Evolutionary conservation across 345 rosid species (phyloP).

Genomic region (Syzygium oleosum): DNA sequence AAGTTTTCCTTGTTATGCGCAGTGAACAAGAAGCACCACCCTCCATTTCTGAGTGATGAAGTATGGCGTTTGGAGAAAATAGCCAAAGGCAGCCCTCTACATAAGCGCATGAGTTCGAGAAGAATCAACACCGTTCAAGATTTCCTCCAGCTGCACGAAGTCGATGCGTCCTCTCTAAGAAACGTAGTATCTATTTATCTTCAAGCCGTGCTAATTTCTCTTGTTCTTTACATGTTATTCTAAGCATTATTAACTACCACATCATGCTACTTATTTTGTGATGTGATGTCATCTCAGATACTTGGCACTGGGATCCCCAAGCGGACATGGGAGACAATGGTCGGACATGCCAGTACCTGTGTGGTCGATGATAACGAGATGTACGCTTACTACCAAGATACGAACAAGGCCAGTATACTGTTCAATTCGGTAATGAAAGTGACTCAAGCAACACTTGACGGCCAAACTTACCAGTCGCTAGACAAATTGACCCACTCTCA

Average conservation of each 20-base stretch:
- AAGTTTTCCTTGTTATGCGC: background rate
- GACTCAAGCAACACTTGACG: constrained; percentile 29
- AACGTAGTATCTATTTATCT: constrained; percentile 21
- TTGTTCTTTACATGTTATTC: background rate
- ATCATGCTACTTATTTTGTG: background rate
- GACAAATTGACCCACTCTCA: constrained; percentile 21
- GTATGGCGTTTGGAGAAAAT: constrained; percentile 36
- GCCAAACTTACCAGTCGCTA: constrained; percentile 7
- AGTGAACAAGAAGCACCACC: constrained; percentile 35
- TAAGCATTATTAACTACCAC: too few relatives aligned
- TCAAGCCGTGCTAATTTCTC: too few relatives aligned
- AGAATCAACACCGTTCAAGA: constrained; percentile 15
- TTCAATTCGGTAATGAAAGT: constrained; percentile 43
- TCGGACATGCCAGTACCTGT: constrained; percentile 54
- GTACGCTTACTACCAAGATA: constrained; percentile 23
- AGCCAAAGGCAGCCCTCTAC: constrained; percentile 20
- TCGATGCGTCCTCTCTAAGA: constrained; percentile 10
- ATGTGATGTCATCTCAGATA: constrained; percentile 25
- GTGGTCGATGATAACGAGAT: constrained; percentile 35
- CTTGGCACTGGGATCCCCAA: constrained; percentile 29
- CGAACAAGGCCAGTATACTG: constrained; percentile 20
- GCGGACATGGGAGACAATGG: constrained; percentile 45
- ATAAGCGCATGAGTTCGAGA: constrained; percentile 6
- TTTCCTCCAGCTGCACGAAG: constrained; percentile 11
- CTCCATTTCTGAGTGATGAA: constrained; percentile 21